Conservation (phyloP, 2,329 filamentous ascomycete species). For the Phoma sp. region DNA sequence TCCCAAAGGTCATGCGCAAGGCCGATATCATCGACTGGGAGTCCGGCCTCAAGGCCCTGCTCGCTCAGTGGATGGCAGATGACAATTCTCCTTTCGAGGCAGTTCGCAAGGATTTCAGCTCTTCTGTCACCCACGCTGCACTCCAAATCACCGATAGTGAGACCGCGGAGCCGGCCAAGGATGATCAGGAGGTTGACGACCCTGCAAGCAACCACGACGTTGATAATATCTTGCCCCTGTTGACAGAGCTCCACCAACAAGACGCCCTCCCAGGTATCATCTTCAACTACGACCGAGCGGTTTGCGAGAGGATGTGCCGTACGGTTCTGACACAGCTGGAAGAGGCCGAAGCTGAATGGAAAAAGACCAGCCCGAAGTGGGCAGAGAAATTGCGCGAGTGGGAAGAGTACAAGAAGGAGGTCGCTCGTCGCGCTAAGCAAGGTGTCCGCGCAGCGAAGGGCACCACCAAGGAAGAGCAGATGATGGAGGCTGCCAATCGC, state of each 20-base stretch:
- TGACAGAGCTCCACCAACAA: constrained; percentile 67
- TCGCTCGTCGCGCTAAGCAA: constrained; percentile 53
- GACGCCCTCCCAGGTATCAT: constrained; percentile 75
- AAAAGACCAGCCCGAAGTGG: constrained; percentile 66
- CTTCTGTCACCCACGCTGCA: constrained; percentile 19
- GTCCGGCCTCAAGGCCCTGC: constrained; percentile 62
- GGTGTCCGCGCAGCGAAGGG: constrained; percentile 56
- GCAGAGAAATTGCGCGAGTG: constrained; percentile 65
- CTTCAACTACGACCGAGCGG: constrained; percentile 76
- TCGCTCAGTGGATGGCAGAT: constrained; percentile 68
- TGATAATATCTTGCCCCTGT: constrained; percentile 63
- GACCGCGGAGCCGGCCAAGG: constrained; percentile 11
- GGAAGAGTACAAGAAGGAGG: constrained; percentile 63
- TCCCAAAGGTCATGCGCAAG: constrained; percentile 67
- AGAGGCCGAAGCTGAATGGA: constrained; percentile 64
- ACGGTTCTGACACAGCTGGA: constrained; percentile 62
- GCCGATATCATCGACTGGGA: constrained; percentile 73
- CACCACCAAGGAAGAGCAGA: constrained; percentile 63
- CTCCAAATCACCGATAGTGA: constrained; percentile 7
- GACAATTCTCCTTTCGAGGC: constrained; percentile 59
- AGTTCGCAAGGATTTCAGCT: constrained; percentile 57
- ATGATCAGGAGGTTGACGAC: constrained; percentile 31
- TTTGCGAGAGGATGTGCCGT: constrained; percentile 68
- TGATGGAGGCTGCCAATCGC: constrained; percentile 63
- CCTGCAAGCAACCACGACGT: constrained; percentile 35